These are phyloP conservation scores for Laguncularia racemosa DNA, from an alignment of 345 rosid species.

Conservation along the genomic window DNA sequence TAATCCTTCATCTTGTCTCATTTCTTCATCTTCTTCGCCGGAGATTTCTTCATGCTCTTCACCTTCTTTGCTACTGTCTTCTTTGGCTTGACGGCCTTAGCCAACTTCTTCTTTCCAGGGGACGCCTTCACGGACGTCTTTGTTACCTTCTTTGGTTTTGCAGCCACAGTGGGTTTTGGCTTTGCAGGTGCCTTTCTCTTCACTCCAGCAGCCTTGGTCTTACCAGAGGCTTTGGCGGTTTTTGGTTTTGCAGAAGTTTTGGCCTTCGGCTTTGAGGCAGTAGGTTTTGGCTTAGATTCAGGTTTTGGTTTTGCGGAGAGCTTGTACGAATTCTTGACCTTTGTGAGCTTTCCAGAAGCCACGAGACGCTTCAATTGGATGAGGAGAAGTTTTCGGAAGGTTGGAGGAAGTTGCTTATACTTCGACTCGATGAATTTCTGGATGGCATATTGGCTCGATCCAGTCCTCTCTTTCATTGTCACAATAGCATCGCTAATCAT, in stretches of 20 bases:
- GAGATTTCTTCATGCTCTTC: slow-evolving; percentile 31
- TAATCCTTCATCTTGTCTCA: slow-evolving; percentile 1
- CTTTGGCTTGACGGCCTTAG: slow-evolving; percentile 6
- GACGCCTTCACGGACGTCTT: slow-evolving; percentile 21
- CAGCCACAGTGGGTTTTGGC: slow-evolving; percentile 6
- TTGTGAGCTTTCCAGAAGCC: slow-evolving; percentile 34
- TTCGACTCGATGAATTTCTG: slow-evolving; percentile 45
- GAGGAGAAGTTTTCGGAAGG: slow-evolving; percentile 36
- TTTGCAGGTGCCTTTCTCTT: slow-evolving; percentile 8
- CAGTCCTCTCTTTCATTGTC: slow-evolving; percentile 43
- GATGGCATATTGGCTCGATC: slow-evolving; percentile 52
- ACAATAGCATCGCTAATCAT: slow-evolving; percentile 41
- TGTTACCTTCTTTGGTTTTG: slow-evolving; percentile 17
- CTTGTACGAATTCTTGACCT: slow-evolving; percentile 46
- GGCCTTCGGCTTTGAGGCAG: slow-evolving; percentile 3
- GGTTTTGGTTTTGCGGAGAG: slow-evolving; percentile 14
- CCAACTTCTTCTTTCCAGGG: slow-evolving; percentile 13
- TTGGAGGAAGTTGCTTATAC: slow-evolving; percentile 34
- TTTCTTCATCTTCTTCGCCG: slow-evolving; percentile 28
- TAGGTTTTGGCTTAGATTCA: slow-evolving; percentile 7
- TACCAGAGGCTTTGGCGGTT: neutral
- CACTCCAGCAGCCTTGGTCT: neutral
- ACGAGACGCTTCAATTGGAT: slow-evolving; percentile 37
- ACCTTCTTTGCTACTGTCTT: slow-evolving; percentile 19
- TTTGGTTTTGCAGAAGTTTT: slow-evolving; percentile 3